Percentiles rank a stretch among this genome's conserved stretches.
phyloP scores from a whole-genome alignment of 768 basidiomycete species.

The Amanita muscaria region DNA sequence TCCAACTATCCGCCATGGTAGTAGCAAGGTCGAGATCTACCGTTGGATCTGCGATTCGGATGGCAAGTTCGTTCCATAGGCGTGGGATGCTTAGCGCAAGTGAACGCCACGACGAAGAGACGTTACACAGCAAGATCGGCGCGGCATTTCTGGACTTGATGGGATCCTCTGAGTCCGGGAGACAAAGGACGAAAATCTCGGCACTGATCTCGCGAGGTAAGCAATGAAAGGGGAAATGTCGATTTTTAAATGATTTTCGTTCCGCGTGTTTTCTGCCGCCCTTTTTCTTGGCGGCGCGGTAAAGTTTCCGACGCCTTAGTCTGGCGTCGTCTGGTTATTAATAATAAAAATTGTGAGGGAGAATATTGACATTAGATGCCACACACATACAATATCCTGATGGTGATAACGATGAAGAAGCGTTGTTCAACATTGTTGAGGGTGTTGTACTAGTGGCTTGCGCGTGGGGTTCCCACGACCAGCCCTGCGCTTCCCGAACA shows the following conservation, averaged over 20 bases:
- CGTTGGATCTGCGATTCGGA: not conserved
- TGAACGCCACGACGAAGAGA: not conserved
- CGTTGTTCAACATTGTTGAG: too few species aligned
- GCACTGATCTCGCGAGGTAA: too few species aligned
- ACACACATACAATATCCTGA: not conserved
- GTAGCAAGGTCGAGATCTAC: not conserved
- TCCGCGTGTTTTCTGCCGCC: not conserved
- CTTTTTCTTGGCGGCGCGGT: not conserved
- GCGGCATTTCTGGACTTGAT: not conserved
- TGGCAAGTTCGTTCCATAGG: not conserved
- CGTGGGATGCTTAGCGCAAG: not conserved
- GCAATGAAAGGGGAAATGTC: not conserved
- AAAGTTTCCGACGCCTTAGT: not conserved
- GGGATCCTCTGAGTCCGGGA: too few species aligned
- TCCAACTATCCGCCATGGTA: not conserved
- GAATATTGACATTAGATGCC: not conserved
- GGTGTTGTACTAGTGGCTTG: too few species aligned
- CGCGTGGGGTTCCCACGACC: too few species aligned
- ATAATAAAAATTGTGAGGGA: not conserved
- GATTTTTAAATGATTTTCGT: not conserved
- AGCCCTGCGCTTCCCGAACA: too few species aligned
- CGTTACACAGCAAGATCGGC: not conserved
- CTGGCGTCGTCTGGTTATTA: not conserved
- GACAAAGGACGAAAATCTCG: too few species aligned
- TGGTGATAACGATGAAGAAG: not conserved